Conservation (phyloP, 805 yeast genomes). For the Peterozyma xylosa region DNA sequence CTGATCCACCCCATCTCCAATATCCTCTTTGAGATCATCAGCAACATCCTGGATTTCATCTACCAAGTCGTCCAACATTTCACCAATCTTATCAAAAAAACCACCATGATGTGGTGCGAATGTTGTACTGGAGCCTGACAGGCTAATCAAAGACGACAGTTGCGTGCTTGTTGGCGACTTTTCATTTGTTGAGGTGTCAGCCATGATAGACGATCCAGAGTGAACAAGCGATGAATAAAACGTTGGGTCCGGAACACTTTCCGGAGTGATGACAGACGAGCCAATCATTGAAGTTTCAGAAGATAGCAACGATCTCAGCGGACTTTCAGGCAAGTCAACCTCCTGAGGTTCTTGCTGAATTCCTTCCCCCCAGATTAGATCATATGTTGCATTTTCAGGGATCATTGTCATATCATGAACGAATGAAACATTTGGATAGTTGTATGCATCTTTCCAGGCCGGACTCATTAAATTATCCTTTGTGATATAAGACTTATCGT, state of each 20-base stretch:
- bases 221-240: conserved; percentile 1
- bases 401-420: conserved; percentile 33
- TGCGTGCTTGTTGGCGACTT: background rate
- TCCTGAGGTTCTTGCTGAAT: background rate
- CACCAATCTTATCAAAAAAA: conserved; percentile 5
- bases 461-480: conserved; percentile 22
- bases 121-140: background rate
- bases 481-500: conserved; percentile 15
- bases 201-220: background rate
- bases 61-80: conserved; percentile 7
- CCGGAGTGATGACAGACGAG: conserved; percentile 2
- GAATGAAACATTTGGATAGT: conserved; percentile 45
- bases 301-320: background rate
- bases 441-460: conserved; percentile 38
- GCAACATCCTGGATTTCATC: conserved; percentile 8
- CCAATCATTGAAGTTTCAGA: too few relatives aligned
- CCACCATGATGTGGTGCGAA: conserved; percentile 9
- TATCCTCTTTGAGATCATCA: too few relatives aligned
- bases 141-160: too few relatives aligned
- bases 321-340: conserved; percentile 3
- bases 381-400: conserved; percentile 43
- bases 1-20: conserved; percentile 7
- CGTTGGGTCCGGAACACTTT: conserved; percentile 9
- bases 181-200: background rate
- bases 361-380: conserved; percentile 23